A percentile compares a stretch with the other conserved stretches of the same genome.
Evolutionary conservation across 495 filamentous ascomycete genomes (phyloP).

Genomic region (Sphaerosporella brunnea): DNA sequence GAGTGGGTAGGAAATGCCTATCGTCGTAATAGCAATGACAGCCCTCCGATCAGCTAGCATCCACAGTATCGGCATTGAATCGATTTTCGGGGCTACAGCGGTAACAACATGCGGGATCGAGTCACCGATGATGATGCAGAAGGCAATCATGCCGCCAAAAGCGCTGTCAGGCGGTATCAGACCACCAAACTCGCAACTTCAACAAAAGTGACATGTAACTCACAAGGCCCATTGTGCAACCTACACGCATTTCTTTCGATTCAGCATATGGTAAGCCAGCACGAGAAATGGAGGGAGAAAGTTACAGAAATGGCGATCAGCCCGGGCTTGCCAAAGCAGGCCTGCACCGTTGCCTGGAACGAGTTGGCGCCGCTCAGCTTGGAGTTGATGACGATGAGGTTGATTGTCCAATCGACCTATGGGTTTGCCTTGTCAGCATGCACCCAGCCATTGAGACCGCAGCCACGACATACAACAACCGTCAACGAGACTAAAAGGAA

Average conservation of each 20-base stretch:
- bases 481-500: constrained; percentile 63
- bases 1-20: constrained; percentile 79
- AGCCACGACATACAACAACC: constrained; percentile 36
- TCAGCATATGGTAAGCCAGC: constrained; percentile 6
- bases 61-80: constrained; percentile 56
- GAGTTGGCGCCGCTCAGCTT: constrained; percentile 82
- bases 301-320: constrained; percentile 64
- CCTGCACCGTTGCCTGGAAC: constrained; percentile 86
- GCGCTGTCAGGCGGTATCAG: constrained; percentile 33
- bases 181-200: not conserved
- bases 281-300: not conserved
- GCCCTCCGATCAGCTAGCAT: constrained; percentile 62
- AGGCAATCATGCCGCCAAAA: constrained; percentile 96
- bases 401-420: constrained; percentile 83
- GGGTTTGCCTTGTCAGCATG: too few relatives aligned
- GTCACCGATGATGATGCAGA: constrained; percentile 92
- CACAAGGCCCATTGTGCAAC: constrained; percentile 86
- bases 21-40: constrained; percentile 67
- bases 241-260: constrained; percentile 10
- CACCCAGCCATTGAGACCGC: too few relatives aligned
- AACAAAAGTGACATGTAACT: constrained; percentile 13
- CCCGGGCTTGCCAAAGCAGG: constrained; percentile 76
- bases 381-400: constrained; percentile 85
- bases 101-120: constrained; percentile 77
- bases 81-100: constrained; percentile 62